Conservation (phyloP, 768 basidiomycete genomes). For the Baorangia bicolor region DNA sequence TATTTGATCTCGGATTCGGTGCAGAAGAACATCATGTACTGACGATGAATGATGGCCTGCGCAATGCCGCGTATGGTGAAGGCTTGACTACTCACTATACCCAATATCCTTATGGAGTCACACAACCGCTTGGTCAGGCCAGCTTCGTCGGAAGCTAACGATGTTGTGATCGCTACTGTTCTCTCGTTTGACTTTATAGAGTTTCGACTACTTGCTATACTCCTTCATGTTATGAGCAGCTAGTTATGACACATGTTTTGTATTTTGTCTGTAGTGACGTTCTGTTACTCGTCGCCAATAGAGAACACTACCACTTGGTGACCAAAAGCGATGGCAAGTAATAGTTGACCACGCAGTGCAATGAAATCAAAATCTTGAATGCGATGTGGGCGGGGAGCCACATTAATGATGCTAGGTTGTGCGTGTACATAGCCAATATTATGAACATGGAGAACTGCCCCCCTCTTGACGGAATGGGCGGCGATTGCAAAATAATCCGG, state of each 20-base stretch:
- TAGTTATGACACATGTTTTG: slow-evolving; percentile 22
- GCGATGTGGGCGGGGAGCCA: slow-evolving; percentile 62
- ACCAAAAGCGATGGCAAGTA: slow-evolving; percentile 68
- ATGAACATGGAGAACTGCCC: slow-evolving; percentile 70
- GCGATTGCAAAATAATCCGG: slow-evolving; percentile 80
- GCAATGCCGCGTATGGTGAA: slow-evolving; percentile 31
- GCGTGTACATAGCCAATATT: slow-evolving; percentile 63
- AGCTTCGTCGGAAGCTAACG: slow-evolving; percentile 23
- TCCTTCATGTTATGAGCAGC: slow-evolving; percentile 10
- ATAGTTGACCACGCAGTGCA: slow-evolving; percentile 54
- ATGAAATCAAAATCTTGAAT: slow-evolving; percentile 80
- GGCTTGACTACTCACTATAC: slow-evolving; percentile 35
- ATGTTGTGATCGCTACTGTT: background rate
- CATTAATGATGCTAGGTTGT: slow-evolving; percentile 56
- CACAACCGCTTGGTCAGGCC: slow-evolving; percentile 25
- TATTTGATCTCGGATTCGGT: slow-evolving; percentile 69
- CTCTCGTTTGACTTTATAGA: slow-evolving; percentile 1
- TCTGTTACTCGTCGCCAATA: slow-evolving; percentile 57
- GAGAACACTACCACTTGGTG: slow-evolving; percentile 57
- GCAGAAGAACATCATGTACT: slow-evolving; percentile 34
- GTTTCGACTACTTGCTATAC: slow-evolving; percentile 1
- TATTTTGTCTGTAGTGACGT: slow-evolving; percentile 8
- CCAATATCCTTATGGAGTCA: slow-evolving; percentile 33
- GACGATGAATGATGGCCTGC: slow-evolving; percentile 24
- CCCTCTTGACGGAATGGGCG: slow-evolving; percentile 53